These are phyloP conservation scores for Nasturtium officinale DNA, from an alignment of 345 rosid species.

Conservation along the genomic window DNA sequence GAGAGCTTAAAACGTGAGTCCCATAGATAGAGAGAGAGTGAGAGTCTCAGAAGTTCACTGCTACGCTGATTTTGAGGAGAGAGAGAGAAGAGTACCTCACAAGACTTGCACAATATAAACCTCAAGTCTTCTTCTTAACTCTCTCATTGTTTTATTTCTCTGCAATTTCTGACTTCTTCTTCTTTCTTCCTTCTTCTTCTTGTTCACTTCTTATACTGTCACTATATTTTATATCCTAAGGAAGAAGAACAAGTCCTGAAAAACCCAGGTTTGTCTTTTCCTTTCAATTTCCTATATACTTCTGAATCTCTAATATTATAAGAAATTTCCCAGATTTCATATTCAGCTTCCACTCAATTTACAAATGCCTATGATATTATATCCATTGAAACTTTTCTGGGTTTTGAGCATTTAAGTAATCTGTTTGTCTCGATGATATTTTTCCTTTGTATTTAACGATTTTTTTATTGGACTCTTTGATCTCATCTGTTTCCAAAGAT, in stretches of 20 bases:
- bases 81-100: conserved; percentile 47
- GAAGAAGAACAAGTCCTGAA: conserved; percentile 23
- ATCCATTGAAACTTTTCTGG: neutral
- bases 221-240: neutral
- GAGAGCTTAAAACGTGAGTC: conserved; percentile 45
- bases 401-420: neutral
- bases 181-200: neutral
- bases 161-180: conserved; percentile 21
- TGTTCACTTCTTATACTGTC: conserved; percentile 5
- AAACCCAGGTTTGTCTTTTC: conserved; percentile 32
- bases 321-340: conserved; percentile 17
- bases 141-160: conserved; percentile 20
- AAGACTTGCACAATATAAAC: conserved; percentile 41
- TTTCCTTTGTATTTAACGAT: conserved; percentile 3
- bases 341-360: neutral
- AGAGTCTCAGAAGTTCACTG: conserved; percentile 38
- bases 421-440: conserved; percentile 24
- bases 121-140: neutral
- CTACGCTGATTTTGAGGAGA: conserved; percentile 47
- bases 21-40: conserved; percentile 33
- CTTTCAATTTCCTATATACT: neutral
- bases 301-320: neutral
- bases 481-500: conserved; percentile 20
- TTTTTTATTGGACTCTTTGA: neutral
- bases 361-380: neutral